phyloP scores from a whole-genome alignment of 495 filamentous ascomycete species.

The Collariella sp. region DNA sequence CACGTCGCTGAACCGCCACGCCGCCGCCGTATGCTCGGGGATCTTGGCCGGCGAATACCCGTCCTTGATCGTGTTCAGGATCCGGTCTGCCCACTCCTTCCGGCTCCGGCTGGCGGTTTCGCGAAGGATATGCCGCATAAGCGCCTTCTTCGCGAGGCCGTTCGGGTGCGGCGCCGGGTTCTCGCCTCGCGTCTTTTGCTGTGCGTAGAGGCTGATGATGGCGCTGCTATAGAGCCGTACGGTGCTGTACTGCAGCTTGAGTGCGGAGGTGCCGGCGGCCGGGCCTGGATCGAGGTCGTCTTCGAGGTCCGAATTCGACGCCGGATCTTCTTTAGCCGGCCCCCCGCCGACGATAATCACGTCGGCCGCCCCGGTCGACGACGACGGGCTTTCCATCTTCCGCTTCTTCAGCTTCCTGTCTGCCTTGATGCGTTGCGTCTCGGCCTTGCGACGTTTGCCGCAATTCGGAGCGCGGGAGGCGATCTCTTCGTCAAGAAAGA shows the following conservation, averaged over 20 bases:
- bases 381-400: neutral
- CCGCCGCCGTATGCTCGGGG: neutral
- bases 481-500: slow-evolving; percentile 1
- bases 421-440: neutral
- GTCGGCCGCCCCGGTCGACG: neutral
- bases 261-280: neutral
- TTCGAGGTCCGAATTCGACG: neutral
- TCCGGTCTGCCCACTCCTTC: neutral
- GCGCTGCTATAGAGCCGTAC: neutral
- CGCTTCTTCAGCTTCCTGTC: neutral
- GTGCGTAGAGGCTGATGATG: neutral
- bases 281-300: neutral
- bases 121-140: neutral
- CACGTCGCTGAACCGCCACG: neutral
- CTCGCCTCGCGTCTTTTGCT: neutral
- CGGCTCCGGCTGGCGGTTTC: neutral
- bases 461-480: neutral
- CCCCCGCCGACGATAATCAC: neutral
- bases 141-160: neutral
- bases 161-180: neutral
- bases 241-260: neutral
- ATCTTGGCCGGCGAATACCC: neutral
- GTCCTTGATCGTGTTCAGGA: neutral
- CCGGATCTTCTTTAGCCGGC: neutral
- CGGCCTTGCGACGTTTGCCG: neutral